Evolutionary conservation across 257 asterid species (phyloP).

Genomic region (Jaltomata sinuosa): DNA sequence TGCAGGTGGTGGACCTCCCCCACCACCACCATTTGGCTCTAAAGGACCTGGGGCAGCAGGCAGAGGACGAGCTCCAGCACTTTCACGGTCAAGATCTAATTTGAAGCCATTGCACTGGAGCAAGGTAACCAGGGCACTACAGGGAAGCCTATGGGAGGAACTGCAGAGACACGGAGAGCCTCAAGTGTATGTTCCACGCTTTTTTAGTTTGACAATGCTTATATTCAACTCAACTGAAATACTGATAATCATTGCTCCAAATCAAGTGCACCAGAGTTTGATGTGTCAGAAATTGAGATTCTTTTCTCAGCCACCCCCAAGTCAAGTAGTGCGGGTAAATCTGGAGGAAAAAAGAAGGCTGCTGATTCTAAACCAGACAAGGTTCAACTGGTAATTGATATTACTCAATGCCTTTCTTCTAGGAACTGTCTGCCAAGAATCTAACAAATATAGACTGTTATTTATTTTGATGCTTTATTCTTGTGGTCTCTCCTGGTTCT

Average conservation of each 20-base stretch:
- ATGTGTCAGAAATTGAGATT: conserved; percentile 83
- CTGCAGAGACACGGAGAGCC: conserved; percentile 82
- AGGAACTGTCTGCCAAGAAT: neutral
- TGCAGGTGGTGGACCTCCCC: conserved; percentile 39
- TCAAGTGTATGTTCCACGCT: conserved; percentile 48
- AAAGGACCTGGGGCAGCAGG: conserved; percentile 55
- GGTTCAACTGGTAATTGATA: conserved; percentile 72
- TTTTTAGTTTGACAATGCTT: neutral
- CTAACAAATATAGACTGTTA: neutral
- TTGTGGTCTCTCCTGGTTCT: neutral
- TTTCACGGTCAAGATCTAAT: conserved; percentile 61
- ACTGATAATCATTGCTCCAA: conserved; percentile 20
- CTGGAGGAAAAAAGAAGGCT: conserved; percentile 74
- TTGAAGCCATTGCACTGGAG: conserved; percentile 98
- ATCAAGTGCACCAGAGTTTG: conserved; percentile 88
- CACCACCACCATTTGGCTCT: conserved; percentile 43
- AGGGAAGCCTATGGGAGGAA: conserved; percentile 99
- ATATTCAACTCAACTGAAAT: neutral
- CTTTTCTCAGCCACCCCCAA: conserved; percentile 92
- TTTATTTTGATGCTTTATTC: neutral
- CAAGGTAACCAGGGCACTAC: conserved; percentile 90
- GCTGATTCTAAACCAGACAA: conserved; percentile 84
- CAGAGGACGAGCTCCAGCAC: conserved; percentile 35
- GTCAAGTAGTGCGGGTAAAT: conserved; percentile 61
- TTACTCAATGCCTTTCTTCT: neutral